phyloP scores from a whole-genome alignment of 2,329 filamentous ascomycete species.

The Fusarium humuli region DNA sequence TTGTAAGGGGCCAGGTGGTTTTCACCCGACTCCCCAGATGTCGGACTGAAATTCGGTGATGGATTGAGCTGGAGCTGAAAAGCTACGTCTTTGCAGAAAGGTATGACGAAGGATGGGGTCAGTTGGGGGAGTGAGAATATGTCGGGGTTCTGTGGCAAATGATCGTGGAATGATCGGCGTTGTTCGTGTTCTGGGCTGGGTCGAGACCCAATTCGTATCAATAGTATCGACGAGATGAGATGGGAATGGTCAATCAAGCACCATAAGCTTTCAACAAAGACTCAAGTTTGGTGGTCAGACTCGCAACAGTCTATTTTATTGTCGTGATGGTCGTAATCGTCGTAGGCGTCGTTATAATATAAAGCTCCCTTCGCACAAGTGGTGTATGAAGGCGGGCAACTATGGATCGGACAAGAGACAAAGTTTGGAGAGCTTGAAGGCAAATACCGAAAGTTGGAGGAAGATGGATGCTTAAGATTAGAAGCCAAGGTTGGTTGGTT shows the following conservation, averaged over 20 bases:
- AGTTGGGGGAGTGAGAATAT: not conserved
- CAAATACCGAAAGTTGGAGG: slow-evolving; percentile 2
- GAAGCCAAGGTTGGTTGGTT: slow-evolving; percentile 30
- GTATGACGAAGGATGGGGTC: slow-evolving; percentile 5
- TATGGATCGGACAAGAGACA: slow-evolving; percentile 4
- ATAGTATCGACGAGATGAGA: slow-evolving; percentile 15
- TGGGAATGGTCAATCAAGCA: slow-evolving; percentile 8
- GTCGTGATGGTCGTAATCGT: slow-evolving; percentile 39
- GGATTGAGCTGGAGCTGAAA: not conserved
- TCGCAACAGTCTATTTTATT: slow-evolving; percentile 27
- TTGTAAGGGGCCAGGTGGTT: slow-evolving; percentile 48
- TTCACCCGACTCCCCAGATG: slow-evolving; percentile 48
- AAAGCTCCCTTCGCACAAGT: slow-evolving; percentile 1
- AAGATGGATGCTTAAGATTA: slow-evolving; percentile 11
- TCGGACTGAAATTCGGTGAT: slow-evolving; percentile 19
- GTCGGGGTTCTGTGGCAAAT: slow-evolving; percentile 31
- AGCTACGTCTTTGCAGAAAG: slow-evolving; percentile 16
- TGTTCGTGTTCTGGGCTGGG: slow-evolving; percentile 24
- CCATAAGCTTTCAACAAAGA: slow-evolving; percentile 9
- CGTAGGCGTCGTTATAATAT: slow-evolving; percentile 39
- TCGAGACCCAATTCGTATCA: slow-evolving; percentile 21
- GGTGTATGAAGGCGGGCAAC: not conserved
- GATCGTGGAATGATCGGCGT: slow-evolving; percentile 26
- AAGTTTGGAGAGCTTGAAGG: slow-evolving; percentile 14
- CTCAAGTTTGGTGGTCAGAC: slow-evolving; percentile 14